A percentile compares a stretch with the other conserved stretches of the same genome.
Evolutionary conservation across 2,329 filamentous ascomycete species (phyloP).

Genomic region (Corinectria fuckeliana): DNA sequence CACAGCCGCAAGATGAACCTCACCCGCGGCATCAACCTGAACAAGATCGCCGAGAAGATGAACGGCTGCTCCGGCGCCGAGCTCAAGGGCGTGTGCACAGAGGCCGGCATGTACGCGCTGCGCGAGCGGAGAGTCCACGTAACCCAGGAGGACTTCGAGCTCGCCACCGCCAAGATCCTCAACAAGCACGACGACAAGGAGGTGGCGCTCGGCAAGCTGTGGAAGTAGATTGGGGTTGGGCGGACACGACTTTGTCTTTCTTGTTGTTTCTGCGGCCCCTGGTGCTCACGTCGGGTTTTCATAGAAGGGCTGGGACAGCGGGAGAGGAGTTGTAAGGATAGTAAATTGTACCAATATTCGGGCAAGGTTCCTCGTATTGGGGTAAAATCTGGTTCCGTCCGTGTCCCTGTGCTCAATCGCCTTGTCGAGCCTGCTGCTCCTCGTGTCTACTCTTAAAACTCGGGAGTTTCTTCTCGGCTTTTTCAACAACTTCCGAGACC

Average conservation of each 20-base stretch:
- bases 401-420: not conserved
- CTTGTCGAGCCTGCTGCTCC: not conserved
- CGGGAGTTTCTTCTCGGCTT: not conserved
- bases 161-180: slow-evolving; percentile 97
- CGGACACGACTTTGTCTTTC: slow-evolving; percentile 26
- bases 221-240: slow-evolving; percentile 49
- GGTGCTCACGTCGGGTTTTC: slow-evolving; percentile 29
- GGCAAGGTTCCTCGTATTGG: slow-evolving; percentile 32
- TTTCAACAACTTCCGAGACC: not conserved
- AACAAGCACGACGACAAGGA: slow-evolving; percentile 99
- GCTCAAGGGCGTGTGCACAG: slow-evolving; percentile 97
- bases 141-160: slow-evolving; percentile 98
- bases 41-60: slow-evolving; percentile 99
- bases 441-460: no score
- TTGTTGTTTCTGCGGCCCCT: slow-evolving; percentile 33
- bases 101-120: slow-evolving; percentile 97
- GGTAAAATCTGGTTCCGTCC: slow-evolving; percentile 19
- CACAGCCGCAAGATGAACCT: slow-evolving; percentile 99
- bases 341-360: slow-evolving; percentile 43
- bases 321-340: slow-evolving; percentile 44
- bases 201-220: slow-evolving; percentile 86
- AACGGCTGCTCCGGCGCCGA: slow-evolving; percentile 98
- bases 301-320: slow-evolving; percentile 39
- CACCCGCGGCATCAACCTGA: slow-evolving; percentile 95
- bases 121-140: slow-evolving; percentile 96